Evolutionary conservation across 108 stramenopile genomes (phyloP), one percentile per base, ranked within the genome.

Genomic region (Stephanodiscus triporus): DNA sequence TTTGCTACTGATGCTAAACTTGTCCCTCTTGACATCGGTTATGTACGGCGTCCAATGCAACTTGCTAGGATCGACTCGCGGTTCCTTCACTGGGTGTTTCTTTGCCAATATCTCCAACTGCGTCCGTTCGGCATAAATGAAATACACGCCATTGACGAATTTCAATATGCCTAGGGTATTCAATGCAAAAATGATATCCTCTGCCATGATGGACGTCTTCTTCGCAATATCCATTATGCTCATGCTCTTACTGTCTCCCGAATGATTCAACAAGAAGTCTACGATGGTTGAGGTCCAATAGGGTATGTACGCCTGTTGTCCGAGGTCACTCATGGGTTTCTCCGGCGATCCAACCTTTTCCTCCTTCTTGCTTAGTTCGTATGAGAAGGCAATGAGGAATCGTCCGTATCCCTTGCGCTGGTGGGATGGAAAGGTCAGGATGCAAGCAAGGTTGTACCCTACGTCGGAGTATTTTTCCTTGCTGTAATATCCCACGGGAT

Each of bases 391-490:
- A 67, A 99, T 99, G 29, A 99, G 84, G 73, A 99, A 98, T 48
- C 98, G 86, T 22, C 99, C 99, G 60, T 99, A 99, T 9, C 99
- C 99, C 80, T 99, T 98, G 42, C 98, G 84, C 90, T 99, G 99
- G 75, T 96, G 96, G 14, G 94, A 86, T 17, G 99, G 99, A 85
- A 99, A 98, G 9, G 98, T 99, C 22, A 99, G 85, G 64, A 99
- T 99, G 75, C 99, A 99, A 17, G 99, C 98, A 30, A 99, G 84
- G 76, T 99, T 99, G 89, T 98, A 99, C 23, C 98, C 99, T 13
- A 98, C 95, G 73, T 98, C 98, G 30, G 88, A 90, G 68, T 98
- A 97, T 85, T 99, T 99, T 80, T 99, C 99, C 89, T 99, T 99
- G 72, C 89, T 91, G 85, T 89, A 99, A 75, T 99, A 99, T 24